phyloP scores from a whole-genome alignment of 306 rosid species.

The Spatholobus suberectus region DNA sequence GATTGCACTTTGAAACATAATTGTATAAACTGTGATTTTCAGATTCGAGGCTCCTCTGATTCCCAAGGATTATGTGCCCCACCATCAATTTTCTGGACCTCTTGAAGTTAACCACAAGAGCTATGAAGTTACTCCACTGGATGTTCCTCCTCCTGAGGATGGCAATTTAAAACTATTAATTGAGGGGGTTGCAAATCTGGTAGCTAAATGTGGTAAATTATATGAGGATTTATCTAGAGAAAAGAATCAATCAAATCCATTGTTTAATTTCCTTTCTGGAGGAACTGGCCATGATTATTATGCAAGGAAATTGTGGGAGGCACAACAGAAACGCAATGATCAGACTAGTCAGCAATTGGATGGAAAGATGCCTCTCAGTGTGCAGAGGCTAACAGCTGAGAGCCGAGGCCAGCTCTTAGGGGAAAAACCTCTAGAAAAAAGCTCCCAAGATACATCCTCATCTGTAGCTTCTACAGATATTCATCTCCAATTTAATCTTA shows the following conservation, averaged over 20 bases:
- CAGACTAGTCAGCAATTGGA: conserved; percentile 61
- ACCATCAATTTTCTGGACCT: conserved; percentile 77
- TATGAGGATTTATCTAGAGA: conserved; percentile 96
- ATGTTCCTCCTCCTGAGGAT: conserved; percentile 82
- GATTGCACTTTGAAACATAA: conserved; percentile 34
- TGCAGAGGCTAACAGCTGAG: conserved; percentile 81
- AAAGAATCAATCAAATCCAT: conserved; percentile 81
- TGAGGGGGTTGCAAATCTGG: conserved; percentile 93
- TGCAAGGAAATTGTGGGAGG: conserved; percentile 94
- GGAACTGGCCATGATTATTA: conserved; percentile 92
- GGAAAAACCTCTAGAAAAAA: conserved; percentile 85
- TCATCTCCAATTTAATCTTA: conserved; percentile 84
- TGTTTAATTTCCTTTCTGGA: conserved; percentile 88
- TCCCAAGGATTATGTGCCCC: conserved; percentile 84
- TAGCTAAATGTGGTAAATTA: conserved; percentile 92
- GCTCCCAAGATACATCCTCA: conserved; percentile 60
- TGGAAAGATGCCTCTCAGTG: conserved; percentile 58
- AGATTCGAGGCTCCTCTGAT: conserved; percentile 89
- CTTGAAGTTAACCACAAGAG: conserved; percentile 65
- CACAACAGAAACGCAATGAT: conserved; percentile 64
- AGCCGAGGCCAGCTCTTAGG: conserved; percentile 84
- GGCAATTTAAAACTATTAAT: conserved; percentile 79
- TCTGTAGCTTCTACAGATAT: conserved; percentile 59
- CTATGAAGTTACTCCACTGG: conserved; percentile 72
- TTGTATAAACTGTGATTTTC: conserved; percentile 46